Conservation (phyloP, 495 filamentous ascomycete species). For the Penicillium canariense region DNA sequence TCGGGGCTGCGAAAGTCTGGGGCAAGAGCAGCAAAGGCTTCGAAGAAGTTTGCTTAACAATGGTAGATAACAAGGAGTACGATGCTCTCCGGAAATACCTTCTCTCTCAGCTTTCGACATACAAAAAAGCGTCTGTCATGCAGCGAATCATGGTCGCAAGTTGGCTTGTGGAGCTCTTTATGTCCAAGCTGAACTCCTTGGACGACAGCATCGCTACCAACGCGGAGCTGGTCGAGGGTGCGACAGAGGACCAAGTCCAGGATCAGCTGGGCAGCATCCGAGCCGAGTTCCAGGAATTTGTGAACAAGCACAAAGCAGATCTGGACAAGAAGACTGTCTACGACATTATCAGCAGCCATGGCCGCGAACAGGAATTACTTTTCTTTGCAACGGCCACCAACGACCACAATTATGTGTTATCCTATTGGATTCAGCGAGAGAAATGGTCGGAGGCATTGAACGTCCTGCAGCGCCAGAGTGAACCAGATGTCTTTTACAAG, state of each 20-base stretch:
- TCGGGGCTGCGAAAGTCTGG: constrained; percentile 85
- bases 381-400: constrained; percentile 83
- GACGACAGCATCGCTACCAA: constrained; percentile 93
- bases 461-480: constrained; percentile 86
- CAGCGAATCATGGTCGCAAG: constrained; percentile 92
- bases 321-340: constrained; percentile 90
- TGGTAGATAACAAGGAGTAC: constrained; percentile 85
- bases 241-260: constrained; percentile 65
- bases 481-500: constrained; percentile 90
- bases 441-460: constrained; percentile 87
- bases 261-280: constrained; percentile 67
- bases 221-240: constrained; percentile 72
- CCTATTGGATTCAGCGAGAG: constrained; percentile 96
- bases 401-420: constrained; percentile 91
- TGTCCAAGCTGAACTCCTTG: constrained; percentile 92
- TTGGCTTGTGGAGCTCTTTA: constrained; percentile 94
- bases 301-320: constrained; percentile 76
- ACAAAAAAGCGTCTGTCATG: constrained; percentile 84
- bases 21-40: constrained; percentile 95
- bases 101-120: constrained; percentile 72
- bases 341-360: constrained; percentile 93
- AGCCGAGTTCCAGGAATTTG: constrained; percentile 83
- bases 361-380: constrained; percentile 86
- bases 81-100: constrained; percentile 93
- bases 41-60: constrained; percentile 86